A percentile compares a stretch with the other conserved stretches of the same genome.
phyloP scores from a whole-genome alignment of 805 yeast genomes.

The Saturnispora galanensis region DNA sequence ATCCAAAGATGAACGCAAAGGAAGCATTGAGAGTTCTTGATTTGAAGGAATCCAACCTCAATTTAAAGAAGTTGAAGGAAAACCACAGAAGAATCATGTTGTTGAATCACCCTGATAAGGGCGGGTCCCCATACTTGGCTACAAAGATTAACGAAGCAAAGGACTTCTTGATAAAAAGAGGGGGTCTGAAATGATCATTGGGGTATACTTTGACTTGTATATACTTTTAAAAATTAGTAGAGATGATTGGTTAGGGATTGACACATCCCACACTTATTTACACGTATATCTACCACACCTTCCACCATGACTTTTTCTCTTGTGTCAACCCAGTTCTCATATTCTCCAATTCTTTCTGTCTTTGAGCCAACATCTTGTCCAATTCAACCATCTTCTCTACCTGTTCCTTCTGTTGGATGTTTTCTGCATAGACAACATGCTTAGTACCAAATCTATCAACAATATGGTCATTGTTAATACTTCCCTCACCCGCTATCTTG shows the following conservation, averaged over 20 bases:
- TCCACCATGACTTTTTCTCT: background rate
- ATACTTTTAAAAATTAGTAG: background rate
- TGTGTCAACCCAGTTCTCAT: conserved; percentile 9
- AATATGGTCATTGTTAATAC: conserved; percentile 36
- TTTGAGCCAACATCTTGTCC: conserved; percentile 31
- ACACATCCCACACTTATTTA: conserved; percentile 19
- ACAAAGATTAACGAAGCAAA: conserved; percentile 89
- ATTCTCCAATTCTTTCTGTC: conserved; percentile 18
- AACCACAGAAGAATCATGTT: conserved; percentile 79
- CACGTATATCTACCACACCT: background rate
- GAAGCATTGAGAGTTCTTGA: conserved; percentile 84
- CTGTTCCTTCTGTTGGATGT: conserved; percentile 58
- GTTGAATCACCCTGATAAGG: conserved; percentile 89
- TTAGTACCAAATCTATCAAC: conserved; percentile 52
- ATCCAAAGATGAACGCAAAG: conserved; percentile 76
- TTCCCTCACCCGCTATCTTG: conserved; percentile 25
- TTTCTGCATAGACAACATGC: conserved; percentile 68
- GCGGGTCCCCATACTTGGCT: conserved; percentile 85
- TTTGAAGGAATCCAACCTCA: conserved; percentile 54
- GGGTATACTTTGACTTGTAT: conserved; percentile 3
- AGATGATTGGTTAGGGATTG: too few relatives aligned
- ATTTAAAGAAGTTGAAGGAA: conserved; percentile 59
- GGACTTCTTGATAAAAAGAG: conserved; percentile 64
- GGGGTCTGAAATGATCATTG: conserved; percentile 28
- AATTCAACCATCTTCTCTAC: conserved; percentile 40